phyloP scores from a whole-genome alignment of 2,329 filamentous ascomycete species.

The Aspergillus niger region DNA sequence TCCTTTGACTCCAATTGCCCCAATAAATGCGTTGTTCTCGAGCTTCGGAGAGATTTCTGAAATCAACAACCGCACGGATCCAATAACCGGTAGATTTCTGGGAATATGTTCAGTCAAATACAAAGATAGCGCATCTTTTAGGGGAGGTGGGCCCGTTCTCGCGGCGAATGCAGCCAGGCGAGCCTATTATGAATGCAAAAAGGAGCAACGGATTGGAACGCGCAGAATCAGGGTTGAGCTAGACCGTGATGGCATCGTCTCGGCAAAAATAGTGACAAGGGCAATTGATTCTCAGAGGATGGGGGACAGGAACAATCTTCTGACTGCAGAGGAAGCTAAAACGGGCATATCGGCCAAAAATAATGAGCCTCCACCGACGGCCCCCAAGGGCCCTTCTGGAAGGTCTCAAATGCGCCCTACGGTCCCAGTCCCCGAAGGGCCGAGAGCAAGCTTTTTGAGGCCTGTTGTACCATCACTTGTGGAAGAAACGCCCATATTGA shows the following conservation, averaged over 20 bases:
- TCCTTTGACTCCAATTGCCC: constrained; percentile 72
- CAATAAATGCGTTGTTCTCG: constrained; percentile 42
- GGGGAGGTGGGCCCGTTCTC: constrained; percentile 57
- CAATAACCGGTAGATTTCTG: constrained; percentile 88
- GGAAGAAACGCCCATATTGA: constrained; percentile 67
- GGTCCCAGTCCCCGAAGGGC: constrained; percentile 37
- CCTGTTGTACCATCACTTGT: constrained; percentile 53
- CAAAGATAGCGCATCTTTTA: constrained; percentile 65
- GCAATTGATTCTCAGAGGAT: constrained; percentile 69
- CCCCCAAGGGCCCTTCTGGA: constrained; percentile 80
- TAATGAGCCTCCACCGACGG: constrained; percentile 73
- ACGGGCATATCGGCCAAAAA: constrained; percentile 47
- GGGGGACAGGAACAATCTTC: constrained; percentile 42
- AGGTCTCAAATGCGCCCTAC: constrained; percentile 44
- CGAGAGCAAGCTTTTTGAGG: constrained; percentile 41
- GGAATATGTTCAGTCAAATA: constrained; percentile 93
- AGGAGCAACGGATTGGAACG: constrained; percentile 77
- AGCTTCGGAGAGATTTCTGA: constrained; percentile 71
- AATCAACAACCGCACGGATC: constrained; percentile 92
- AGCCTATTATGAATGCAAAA: constrained; percentile 71
- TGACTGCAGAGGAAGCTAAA: constrained; percentile 31
- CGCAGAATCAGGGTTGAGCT: constrained; percentile 79
- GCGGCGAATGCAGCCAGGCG: constrained; percentile 79
- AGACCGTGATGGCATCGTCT: constrained; percentile 84
- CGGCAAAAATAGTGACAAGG: constrained; percentile 74